These are phyloP conservation scores for Musa balbisiana DNA, from an alignment of 202 grass and related monocot species.

Conservation along the genomic window DNA sequence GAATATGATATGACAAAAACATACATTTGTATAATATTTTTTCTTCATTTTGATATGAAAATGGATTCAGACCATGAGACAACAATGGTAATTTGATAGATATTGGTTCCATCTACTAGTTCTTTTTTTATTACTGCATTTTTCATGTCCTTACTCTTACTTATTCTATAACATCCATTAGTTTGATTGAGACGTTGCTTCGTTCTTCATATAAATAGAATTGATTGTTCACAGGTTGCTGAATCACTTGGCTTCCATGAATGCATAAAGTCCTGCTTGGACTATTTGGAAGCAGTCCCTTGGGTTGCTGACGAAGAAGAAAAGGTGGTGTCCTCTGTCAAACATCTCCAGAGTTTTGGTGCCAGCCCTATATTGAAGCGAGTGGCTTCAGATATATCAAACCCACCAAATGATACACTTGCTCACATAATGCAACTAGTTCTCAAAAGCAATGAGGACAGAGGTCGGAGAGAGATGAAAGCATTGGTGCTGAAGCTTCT, in stretches of 20 bases:
- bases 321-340: constrained; percentile 6
- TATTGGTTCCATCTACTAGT: too few relatives aligned
- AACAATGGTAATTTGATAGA: too few relatives aligned
- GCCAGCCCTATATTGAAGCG: constrained; percentile 72
- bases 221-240: constrained; percentile 4
- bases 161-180: too few relatives aligned
- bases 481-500: constrained; percentile 76
- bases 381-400: constrained; percentile 55
- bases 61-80: too few relatives aligned
- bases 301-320: constrained; percentile 22
- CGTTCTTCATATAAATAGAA: background rate
- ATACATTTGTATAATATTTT: too few relatives aligned
- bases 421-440: constrained; percentile 72
- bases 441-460: constrained; percentile 79
- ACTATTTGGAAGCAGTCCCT: constrained; percentile 18
- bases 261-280: constrained; percentile 17
- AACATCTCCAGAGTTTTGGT: constrained; percentile 16
- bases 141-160: too few relatives aligned
- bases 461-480: constrained; percentile 82
- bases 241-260: constrained; percentile 11
- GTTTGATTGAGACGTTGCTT: background rate
- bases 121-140: too few relatives aligned
- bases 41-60: too few relatives aligned
- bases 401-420: constrained; percentile 67
- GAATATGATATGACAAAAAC: too few relatives aligned